Conservation (phyloP, 2,329 filamentous ascomycete genomes). For the Colletotrichum theobromicola region DNA sequence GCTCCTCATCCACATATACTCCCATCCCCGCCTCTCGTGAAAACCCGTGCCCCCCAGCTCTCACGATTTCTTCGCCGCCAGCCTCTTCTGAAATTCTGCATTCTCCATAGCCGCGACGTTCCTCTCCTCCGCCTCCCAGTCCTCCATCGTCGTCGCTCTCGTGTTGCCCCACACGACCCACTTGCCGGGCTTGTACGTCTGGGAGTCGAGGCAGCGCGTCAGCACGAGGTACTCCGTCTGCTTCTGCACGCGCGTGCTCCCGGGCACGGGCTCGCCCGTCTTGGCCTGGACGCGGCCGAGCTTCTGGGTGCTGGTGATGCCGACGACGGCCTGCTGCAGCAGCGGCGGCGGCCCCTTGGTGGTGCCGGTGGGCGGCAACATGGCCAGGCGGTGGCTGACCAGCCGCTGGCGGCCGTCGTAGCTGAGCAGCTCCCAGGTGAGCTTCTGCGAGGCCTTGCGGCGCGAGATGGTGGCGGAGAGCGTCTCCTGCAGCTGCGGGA, state of each 20-base stretch:
- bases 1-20: constrained; percentile 20
- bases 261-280: constrained; percentile 38
- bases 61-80: no score
- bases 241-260: constrained; percentile 55
- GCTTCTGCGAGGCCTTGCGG: constrained; percentile 49
- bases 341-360: no score
- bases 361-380: constrained; percentile 45
- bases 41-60: no score
- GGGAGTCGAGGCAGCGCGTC: constrained; percentile 50
- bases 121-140: constrained; percentile 38
- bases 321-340: constrained; percentile 66
- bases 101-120: constrained; percentile 35
- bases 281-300: constrained; percentile 45
- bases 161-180: constrained; percentile 74
- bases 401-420: constrained; percentile 58
- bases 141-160: constrained; percentile 55
- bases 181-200: constrained; percentile 50
- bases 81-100: constrained; percentile 2
- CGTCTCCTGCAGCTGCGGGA: constrained; percentile 53
- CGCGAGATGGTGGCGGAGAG: constrained; percentile 59
- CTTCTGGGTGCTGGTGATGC: constrained; percentile 61
- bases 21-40: no score
- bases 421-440: constrained; percentile 60
- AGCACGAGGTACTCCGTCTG: constrained; percentile 71
- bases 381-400: constrained; percentile 58